These are phyloP conservation scores for Kurtzmaniella quercitrusa DNA, from an alignment of 1,139 yeast genomes.

Conservation along the genomic window DNA sequence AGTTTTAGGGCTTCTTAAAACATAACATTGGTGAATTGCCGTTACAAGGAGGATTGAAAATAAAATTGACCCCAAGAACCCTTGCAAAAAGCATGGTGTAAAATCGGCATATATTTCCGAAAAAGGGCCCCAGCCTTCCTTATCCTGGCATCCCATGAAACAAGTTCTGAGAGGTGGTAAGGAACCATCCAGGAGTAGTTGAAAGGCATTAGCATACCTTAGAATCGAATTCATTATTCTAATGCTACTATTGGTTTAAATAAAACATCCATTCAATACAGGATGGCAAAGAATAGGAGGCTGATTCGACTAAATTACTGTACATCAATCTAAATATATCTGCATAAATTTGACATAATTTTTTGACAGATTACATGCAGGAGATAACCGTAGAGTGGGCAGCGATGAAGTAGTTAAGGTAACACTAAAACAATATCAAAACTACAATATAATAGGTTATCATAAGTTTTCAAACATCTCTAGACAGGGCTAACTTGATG, in stretches of 20 bases:
- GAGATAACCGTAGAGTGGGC: too few relatives aligned
- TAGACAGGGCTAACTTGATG: conserved; percentile 9
- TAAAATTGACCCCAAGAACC: conserved; percentile 3
- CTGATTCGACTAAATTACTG: too few relatives aligned
- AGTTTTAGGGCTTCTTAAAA: conserved; percentile 2
- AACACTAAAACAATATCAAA: too few relatives aligned
- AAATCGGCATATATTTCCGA: conserved; percentile 6
- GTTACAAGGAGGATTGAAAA: conserved; percentile 23
- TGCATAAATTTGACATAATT: too few relatives aligned
- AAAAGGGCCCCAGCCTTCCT: conserved; percentile 7
- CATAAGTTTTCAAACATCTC: too few relatives aligned
- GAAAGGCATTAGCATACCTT: neutral
- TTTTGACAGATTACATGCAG: too few relatives aligned
- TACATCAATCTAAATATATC: too few relatives aligned
- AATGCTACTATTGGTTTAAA: too few relatives aligned
- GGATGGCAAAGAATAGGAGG: too few relatives aligned
- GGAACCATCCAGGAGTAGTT: neutral
- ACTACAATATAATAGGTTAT: too few relatives aligned
- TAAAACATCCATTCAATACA: too few relatives aligned
- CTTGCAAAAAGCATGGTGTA: conserved; percentile 7
- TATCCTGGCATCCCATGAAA: conserved; percentile 4
- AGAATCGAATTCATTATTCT: neutral
- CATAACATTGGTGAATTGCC: conserved; percentile 24
- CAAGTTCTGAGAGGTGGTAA: conserved; percentile 3
- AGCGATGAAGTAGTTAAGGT: too few relatives aligned